Percentiles rank a stretch among this genome's conserved stretches.
phyloP scores from a whole-genome alignment of 257 asterid species.

The Marsdenia floribunda region DNA sequence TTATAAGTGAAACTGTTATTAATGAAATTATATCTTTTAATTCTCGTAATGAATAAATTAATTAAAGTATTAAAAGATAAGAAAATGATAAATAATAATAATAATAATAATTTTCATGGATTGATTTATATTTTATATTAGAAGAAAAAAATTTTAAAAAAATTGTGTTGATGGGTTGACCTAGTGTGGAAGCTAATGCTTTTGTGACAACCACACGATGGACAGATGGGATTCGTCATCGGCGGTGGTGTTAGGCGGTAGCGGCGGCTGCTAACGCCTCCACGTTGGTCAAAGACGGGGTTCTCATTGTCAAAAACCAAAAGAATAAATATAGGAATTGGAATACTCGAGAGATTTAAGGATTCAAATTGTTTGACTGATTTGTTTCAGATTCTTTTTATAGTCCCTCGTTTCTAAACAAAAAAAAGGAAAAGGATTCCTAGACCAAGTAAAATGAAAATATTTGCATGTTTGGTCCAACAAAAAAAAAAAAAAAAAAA shows the following conservation, averaged over 20 bases:
- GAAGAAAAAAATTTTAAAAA: neutral
- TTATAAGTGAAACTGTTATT: no score
- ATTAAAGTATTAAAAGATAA: no score
- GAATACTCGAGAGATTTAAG: no score
- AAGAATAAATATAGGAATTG: neutral
- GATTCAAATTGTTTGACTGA: no score
- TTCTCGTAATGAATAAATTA: no score
- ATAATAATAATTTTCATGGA: no score
- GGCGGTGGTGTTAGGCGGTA: neutral
- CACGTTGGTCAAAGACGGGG: neutral
- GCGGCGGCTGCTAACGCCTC: neutral
- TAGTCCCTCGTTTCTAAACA: neutral
- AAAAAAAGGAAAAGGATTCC: neutral
- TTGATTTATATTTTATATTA: no score
- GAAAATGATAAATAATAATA: no score
- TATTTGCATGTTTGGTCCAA: neutral
- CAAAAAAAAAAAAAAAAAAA: no score
- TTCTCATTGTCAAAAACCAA: slow-evolving; percentile 1
- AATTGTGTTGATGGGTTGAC: neutral
- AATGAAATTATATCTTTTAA: no score
- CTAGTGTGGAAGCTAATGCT: neutral
- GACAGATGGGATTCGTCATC: neutral
- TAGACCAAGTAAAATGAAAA: neutral
- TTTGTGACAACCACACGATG: neutral
- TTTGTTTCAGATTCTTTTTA: no score